Evolutionary conservation across 78 protist genomes (phyloP).

Genomic region (Dictyostelium intermedium): DNA sequence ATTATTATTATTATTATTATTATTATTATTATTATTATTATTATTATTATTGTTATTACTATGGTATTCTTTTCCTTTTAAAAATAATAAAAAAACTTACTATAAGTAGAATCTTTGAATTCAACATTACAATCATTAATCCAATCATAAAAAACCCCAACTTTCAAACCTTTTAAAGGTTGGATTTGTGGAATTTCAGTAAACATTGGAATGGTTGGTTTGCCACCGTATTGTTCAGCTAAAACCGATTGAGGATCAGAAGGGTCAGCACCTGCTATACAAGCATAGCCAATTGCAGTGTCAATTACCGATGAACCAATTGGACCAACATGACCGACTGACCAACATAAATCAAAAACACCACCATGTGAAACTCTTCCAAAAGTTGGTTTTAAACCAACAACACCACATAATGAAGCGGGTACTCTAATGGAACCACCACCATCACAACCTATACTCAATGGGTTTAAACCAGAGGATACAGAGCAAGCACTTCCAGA

Average conservation of each 20-base stretch:
- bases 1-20: not conserved
- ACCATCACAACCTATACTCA: constrained; percentile 82
- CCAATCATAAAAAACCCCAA: constrained; percentile 68
- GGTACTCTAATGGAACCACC: constrained; percentile 88
- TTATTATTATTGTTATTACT: not conserved
- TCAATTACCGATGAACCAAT: constrained; percentile 58
- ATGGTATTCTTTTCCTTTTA: not conserved
- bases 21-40: not conserved
- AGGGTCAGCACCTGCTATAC: constrained; percentile 59
- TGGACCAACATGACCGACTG: constrained; percentile 85
- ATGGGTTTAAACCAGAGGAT: constrained; percentile 72
- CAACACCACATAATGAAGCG: constrained; percentile 81
- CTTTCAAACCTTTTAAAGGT: constrained; percentile 37
- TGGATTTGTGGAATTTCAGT: constrained; percentile 4
- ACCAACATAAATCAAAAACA: constrained; percentile 49
- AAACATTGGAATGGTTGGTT: constrained; percentile 27
- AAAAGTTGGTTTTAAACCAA: constrained; percentile 78
- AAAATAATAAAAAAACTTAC: not conserved
- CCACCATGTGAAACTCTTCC: constrained; percentile 70
- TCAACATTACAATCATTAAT: constrained; percentile 25
- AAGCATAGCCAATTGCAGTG: constrained; percentile 46
- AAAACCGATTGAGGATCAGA: constrained; percentile 11
- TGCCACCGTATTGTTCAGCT: not conserved
- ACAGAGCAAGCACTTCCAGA: constrained; percentile 78
- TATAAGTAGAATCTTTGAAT: not conserved